Evolutionary conservation across 345 rosid species (phyloP), one percentile per base, ranked within the genome.

Genomic region (Durio zibethinus): DNA sequence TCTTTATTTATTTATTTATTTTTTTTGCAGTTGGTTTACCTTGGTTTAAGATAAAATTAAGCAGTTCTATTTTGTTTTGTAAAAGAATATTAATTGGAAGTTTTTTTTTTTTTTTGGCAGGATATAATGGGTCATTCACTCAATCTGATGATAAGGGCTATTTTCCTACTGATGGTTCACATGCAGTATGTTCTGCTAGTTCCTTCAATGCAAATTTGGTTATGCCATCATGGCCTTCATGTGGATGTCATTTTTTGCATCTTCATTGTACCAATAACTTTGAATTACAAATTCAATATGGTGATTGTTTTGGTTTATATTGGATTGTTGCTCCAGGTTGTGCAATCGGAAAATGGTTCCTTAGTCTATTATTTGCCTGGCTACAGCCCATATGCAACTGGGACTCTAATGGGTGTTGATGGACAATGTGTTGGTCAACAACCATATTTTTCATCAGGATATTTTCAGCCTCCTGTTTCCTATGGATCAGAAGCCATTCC

Each of bases 261-360:
- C 23, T 56, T 12, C 14, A 15, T 53, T 54, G 27, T 18, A 48
- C n/a, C 72, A 29, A 6, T 48, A 25, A 11, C n/a, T n/a, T n/a
- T 67, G 18, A 33, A 4, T n/a, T n/a, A n/a, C n/a, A n/a, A n/a
- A n/a, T n/a, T n/a, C n/a, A n/a, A 4, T 33, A 33, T 33, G 36
- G 36, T 33, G 4, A 4, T n/a, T 62, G 1, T 62, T 62, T 11
- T 15, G 21, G 3, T 62, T 62, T 62, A 29, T 63, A 18, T 67
- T 50, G 76, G 47, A 31, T 76, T 75, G 9, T 64, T 16, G 38
- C 66, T 73, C 35, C 84, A 92, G 92, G 88, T 81, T 63, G 29
- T 81, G 79, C 86, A 84, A 69, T 63, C 86, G 27, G 87, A 88
- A 40, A 85, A 82, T 81, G 88, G 91, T 65, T 85, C 90, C 5